Evolutionary conservation across 2,329 filamentous ascomycete genomes (phyloP), one percentile per base, ranked within the genome.

Genomic region (Myriosclerotinia duriaeana): DNA sequence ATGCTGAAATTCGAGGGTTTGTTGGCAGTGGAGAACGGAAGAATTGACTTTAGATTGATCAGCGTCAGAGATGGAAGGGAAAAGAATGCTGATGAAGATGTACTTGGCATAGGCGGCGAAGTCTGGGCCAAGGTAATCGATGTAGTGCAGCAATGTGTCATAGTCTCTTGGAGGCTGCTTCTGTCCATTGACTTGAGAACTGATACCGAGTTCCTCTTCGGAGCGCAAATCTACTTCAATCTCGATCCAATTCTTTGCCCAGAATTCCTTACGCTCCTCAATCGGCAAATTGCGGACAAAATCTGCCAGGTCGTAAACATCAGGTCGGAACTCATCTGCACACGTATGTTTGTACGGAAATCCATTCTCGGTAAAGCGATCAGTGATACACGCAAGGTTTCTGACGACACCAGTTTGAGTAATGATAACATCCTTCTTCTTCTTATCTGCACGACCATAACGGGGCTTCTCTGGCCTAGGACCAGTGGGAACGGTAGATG

Each of bases 351-450:
- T 60, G 40, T 68, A 67, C 7, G 58, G 38, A 8, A 55, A 54
- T 34, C 68, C 67, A 38, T 67, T 65, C 9, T 67, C 55, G 6
- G 58, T 59, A 17, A 67, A 58, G 20, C 53, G 14, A 26, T 71
- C 68, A 17, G 52, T 56, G 7, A 69, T 53, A 17, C 62, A 64
- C 30, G 67, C 60, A 38, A 44, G 20, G 52, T 72, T 73, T 26
- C 66, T 68, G 17, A 52, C 52, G n/a, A 70, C 42, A 7, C 68
- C 66, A n/a, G 36, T 20, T n/a, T 60, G 40, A 6, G 52, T 58
- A 46, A 73, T 67, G 30, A 72, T 53, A 48, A 73, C 67, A 15
- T 72, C 70, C 48, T 68, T 69, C 53, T 65, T 69, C 7, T 53
- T 56, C 17, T 66, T 68, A 36, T 70, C 67, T 17, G 66, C 30